phyloP scores from a whole-genome alignment of 2,329 filamentous ascomycete species.

The Paramyrothecium sp. region DNA sequence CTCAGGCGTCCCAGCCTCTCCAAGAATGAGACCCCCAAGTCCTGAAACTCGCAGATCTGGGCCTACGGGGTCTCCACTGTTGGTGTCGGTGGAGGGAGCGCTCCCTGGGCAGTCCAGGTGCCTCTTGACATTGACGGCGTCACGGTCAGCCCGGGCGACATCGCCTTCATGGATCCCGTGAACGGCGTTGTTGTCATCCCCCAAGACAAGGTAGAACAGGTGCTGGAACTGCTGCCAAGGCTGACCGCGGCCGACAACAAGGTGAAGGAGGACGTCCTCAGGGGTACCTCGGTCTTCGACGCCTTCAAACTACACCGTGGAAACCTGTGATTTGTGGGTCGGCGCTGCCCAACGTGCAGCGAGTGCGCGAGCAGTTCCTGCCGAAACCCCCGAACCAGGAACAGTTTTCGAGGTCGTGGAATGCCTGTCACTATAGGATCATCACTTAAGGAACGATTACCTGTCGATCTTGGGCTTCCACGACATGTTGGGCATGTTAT shows the following conservation, averaged over 20 bases:
- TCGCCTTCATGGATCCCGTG: constrained; percentile 67
- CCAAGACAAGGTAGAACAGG: constrained; percentile 53
- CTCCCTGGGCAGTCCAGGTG: constrained; percentile 52
- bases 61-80: constrained; percentile 55
- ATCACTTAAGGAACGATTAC: no score
- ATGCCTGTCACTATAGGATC: no score
- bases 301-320: constrained; percentile 61
- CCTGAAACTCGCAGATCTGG: constrained; percentile 45
- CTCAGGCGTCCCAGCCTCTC: neutral
- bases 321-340: constrained; percentile 20
- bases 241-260: constrained; percentile 52
- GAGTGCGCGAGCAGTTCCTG: no score
- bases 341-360: no score
- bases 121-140: constrained; percentile 42
- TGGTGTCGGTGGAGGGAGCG: constrained; percentile 54
- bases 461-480: no score
- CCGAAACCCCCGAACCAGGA: no score
- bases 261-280: constrained; percentile 63
- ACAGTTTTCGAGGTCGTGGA: no score
- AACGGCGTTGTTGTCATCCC: constrained; percentile 72
- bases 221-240: constrained; percentile 58
- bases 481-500: no score
- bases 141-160: constrained; percentile 54
- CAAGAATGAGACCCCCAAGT: constrained; percentile 2
- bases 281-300: constrained; percentile 61